Evolutionary conservation across 2,329 filamentous ascomycete species (phyloP), one percentile per base, ranked within the genome.

Genomic region (Dactylellina leptospora): DNA sequence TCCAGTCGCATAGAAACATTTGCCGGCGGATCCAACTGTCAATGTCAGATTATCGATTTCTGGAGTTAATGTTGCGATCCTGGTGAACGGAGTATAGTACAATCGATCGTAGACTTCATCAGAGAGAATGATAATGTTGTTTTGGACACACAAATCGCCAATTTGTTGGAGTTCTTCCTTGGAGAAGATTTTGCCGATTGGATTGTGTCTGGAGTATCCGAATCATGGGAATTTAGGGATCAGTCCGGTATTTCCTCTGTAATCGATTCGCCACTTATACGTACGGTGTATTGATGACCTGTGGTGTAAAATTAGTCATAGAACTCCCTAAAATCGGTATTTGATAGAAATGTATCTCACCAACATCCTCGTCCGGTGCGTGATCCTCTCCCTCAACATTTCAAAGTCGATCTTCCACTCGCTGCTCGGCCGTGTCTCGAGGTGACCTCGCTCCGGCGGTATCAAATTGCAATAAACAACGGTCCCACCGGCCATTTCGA

Each of bases 1-100:
- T 50, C 95, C 95, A 0, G 95, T 99, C 63, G 91, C 92, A 78
- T 97, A 97, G 81, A 99, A 99, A 83, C 95, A 96, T 85, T 99
- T 99, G 77, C 95, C 95, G 0, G 92, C 95, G 0, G 92, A 96
- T 18, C 95, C 95, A 27, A 99, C 95, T 0, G 95, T 97, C 51
- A 99, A 81, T 3, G 95, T 97, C 75, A 96, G 85, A 68, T 87
- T 87, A 76, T 92, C 92, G 55, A 97, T 87, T 79, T 97, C 92
- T 0, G 93, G 92, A 0, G 92, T 96, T 16, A 99, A 83, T 0
- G 92, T 97, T 22, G 91, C 91, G 61, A 97, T 89, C 76, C 95
- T 87, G 0, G 93, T 97, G 79, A 97, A 99, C 0, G 93, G 93
- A 0, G 92, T 91, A 79, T 97, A 99, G 84, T 89, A 97, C 0